Evolutionary conservation across 1,284 basidiomycete genomes (phyloP).

Genomic region (Moesziomyces parantarcticus): DNA sequence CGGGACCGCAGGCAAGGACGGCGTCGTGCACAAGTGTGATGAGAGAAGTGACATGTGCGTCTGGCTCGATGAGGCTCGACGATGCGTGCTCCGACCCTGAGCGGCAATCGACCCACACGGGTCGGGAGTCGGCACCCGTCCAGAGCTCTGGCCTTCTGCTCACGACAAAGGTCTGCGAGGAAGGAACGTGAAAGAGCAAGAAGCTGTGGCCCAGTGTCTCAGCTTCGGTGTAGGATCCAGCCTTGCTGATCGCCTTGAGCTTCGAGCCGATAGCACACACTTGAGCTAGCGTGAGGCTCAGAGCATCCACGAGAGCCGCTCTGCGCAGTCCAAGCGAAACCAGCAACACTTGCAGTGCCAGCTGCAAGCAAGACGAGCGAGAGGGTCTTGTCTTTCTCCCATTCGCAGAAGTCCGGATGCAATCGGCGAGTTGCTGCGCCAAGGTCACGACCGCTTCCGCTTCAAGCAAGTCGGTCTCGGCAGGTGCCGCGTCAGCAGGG

Average conservation of each 20-base stretch:
- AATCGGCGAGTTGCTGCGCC: conserved; percentile 6
- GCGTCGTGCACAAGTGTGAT: conserved; percentile 3
- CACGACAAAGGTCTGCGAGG: conserved; percentile 23
- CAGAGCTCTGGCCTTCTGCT: conserved; percentile 15
- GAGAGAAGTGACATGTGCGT: conserved; percentile 10
- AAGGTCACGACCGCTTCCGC: background rate
- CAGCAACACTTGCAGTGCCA: conserved; percentile 23
- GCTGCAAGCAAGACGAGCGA: conserved; percentile 14
- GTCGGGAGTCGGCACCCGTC: conserved; percentile 1
- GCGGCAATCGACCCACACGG: conserved; percentile 20
- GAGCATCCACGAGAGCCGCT: conserved; percentile 26
- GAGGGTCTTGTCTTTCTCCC: conserved; percentile 4
- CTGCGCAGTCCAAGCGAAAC: conserved; percentile 21
- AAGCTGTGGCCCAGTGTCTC: conserved; percentile 2
- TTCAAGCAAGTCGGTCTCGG: background rate
- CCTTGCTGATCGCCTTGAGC: background rate
- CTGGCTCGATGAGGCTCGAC: conserved; percentile 8
- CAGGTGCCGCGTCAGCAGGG: background rate
- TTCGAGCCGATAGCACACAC: conserved; percentile 11
- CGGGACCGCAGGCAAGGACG: background rate
- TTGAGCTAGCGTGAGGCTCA: conserved; percentile 13
- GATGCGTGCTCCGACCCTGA: conserved; percentile 1
- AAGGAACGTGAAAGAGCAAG: conserved; percentile 17
- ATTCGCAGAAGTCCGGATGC: conserved; percentile 2
- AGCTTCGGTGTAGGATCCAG: background rate